Base-by-base conservation (phyloP, 805 yeast genomes). In the Kodamaea kaohsiungensis region DNA sequence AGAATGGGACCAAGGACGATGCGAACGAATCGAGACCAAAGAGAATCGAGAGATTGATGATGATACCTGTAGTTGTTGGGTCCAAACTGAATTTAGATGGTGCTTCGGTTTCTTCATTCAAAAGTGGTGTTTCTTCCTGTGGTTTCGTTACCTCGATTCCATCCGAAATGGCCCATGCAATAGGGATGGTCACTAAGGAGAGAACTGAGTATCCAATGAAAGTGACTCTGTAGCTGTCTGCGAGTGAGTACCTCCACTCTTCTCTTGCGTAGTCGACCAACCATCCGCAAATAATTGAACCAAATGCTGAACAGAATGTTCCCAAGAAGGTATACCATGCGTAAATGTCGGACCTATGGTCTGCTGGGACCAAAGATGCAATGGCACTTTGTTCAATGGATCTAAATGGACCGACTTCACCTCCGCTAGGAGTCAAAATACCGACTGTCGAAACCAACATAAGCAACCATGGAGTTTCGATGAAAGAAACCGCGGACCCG, bases 241-340 rank as follows among this genome's bases (percentile, higher is more conserved):
- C 50, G 7, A 61, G 47, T 16, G 68, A 50, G 56, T 58, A 65
- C 1, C 64, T 63, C 53, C 53, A 50, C 2, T 3, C 13, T 7
- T 56, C 43, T 7, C 56, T 55, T 12, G 59, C 45, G 15, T 43
- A 58, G 37, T 63, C 66, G 15, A 69, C 60, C 38, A 63, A 48
- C 16, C 30, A 30, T 0, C 85, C 86, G 37, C 75, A 71, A 1
- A 67, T 42, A 6, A 78, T 62, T 3, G 78, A 71, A 0, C 85
- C 86, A 8, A 77, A 13, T 0, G 85, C 83, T 19, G 75, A 69
- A 16, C 81, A 75, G 19, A 79, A 60, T 2, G 75, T 70, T 0
- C 85, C 86, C 38, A 79, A 62, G 58, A 83, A 76, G 0, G 76
- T 72, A 61, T 81, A 82, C 86, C 86, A 82, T 7, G 85, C 81